These are phyloP conservation scores for Quillaja saponaria DNA, from an alignment of 306 rosid genomes.

Conservation along the genomic window DNA sequence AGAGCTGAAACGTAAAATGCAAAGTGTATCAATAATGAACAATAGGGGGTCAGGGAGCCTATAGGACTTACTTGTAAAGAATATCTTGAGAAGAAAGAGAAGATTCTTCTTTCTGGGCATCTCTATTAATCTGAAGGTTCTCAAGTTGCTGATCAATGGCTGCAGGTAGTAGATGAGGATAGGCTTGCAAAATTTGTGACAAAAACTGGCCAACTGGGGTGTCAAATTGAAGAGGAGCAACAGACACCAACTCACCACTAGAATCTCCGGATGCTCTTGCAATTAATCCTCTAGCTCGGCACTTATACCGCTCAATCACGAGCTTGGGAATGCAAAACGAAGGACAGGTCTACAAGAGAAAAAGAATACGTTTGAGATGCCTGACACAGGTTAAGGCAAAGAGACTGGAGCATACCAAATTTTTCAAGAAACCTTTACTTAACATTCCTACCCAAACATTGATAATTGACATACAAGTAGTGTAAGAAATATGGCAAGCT, in stretches of 20 bases:
- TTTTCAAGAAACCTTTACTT: slow-evolving; percentile 3
- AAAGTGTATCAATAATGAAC: neutral
- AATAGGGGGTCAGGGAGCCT: neutral
- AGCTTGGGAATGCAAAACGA: slow-evolving; percentile 56
- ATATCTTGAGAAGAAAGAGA: slow-evolving; percentile 42
- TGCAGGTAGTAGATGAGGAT: slow-evolving; percentile 85
- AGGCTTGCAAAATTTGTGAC: slow-evolving; percentile 79
- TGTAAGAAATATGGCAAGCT: slow-evolving; percentile 2
- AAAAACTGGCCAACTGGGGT: slow-evolving; percentile 90
- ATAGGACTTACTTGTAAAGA: slow-evolving; percentile 69
- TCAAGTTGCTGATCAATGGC: slow-evolving; percentile 90
- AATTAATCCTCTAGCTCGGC: slow-evolving; percentile 56
- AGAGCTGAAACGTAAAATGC: neutral
- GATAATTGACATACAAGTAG: neutral
- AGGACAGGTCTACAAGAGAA: slow-evolving; percentile 51
- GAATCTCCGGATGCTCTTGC: slow-evolving; percentile 69
- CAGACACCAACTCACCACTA: slow-evolving; percentile 51
- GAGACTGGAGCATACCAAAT: slow-evolving; percentile 8
- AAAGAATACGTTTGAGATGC: neutral
- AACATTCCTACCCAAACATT: neutral
- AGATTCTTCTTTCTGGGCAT: slow-evolving; percentile 48
- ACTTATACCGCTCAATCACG: slow-evolving; percentile 47
- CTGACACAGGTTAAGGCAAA: neutral
- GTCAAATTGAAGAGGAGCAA: slow-evolving; percentile 77
- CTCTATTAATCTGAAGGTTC: slow-evolving; percentile 72